phyloP scores from a whole-genome alignment of 2,329 filamentous ascomycete genomes.

The Bipolaris sorokiniana region DNA sequence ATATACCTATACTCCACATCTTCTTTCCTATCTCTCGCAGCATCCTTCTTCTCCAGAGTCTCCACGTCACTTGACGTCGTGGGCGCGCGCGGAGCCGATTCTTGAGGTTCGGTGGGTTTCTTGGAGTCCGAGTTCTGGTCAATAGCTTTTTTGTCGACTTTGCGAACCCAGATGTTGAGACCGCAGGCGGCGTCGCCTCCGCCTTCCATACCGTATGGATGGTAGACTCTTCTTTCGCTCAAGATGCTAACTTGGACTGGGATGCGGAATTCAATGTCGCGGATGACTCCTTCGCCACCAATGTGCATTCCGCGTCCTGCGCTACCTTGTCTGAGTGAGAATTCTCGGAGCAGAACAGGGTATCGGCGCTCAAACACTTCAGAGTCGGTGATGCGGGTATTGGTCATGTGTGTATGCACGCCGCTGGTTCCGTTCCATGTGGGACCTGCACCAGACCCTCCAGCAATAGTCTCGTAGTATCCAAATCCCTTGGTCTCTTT shows the following conservation, averaged over 20 bases:
- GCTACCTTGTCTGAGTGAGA: slow-evolving; percentile 67
- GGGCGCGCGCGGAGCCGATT: slow-evolving; percentile 49
- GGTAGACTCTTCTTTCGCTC: slow-evolving; percentile 75
- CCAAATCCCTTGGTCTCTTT: slow-evolving; percentile 77
- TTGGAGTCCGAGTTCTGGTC: slow-evolving; percentile 35
- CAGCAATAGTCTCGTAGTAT: slow-evolving; percentile 86
- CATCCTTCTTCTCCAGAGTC: slow-evolving; percentile 39
- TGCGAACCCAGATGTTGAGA: slow-evolving; percentile 85
- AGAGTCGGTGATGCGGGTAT: slow-evolving; percentile 80
- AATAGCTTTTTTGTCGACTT: slow-evolving; percentile 55
- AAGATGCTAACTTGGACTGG: slow-evolving; percentile 80
- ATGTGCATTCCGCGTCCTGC: slow-evolving; percentile 69
- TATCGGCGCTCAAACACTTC: slow-evolving; percentile 81
- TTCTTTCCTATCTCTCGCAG: slow-evolving; percentile 35
- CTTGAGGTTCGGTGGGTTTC: slow-evolving; percentile 25
- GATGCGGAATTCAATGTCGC: slow-evolving; percentile 82
- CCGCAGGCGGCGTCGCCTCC: slow-evolving; percentile 80
- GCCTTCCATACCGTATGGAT: slow-evolving; percentile 82
- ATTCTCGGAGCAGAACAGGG: slow-evolving; percentile 74
- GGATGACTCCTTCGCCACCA: slow-evolving; percentile 77
- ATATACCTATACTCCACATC: slow-evolving; percentile 65
- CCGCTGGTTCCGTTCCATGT: slow-evolving; percentile 75
- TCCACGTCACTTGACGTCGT: slow-evolving; percentile 55
- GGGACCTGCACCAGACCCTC: slow-evolving; percentile 75
- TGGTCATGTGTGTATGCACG: slow-evolving; percentile 87